These are phyloP conservation scores for Cutaneotrichosporon curvatum DNA, from an alignment of 1,284 basidiomycete species.

Conservation along the genomic window DNA sequence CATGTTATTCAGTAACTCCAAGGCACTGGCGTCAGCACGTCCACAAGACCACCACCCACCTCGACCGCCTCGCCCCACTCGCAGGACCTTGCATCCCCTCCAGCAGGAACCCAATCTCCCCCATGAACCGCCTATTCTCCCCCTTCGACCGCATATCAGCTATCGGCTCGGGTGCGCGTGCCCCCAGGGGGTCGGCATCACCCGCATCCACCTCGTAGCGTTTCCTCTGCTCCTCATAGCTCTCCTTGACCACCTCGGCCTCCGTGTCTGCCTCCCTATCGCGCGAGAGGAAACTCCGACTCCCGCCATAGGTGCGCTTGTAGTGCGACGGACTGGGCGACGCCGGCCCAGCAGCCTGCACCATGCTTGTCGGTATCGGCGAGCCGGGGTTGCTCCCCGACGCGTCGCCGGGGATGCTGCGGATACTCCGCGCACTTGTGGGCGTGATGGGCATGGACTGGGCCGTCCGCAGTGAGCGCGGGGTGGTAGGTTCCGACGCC, in stretches of 20 bases:
- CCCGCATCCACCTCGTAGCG: slow-evolving; percentile 38
- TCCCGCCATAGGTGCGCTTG: slow-evolving; percentile 31
- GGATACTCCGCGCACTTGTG: slow-evolving; percentile 1
- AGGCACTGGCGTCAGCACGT: slow-evolving; percentile 20
- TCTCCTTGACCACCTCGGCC: slow-evolving; percentile 16
- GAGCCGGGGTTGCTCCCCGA: slow-evolving; percentile 9
- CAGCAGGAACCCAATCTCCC: slow-evolving; percentile 37
- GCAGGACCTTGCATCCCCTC: slow-evolving; percentile 28
- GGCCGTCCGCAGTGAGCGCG: background rate
- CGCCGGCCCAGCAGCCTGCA: background rate
- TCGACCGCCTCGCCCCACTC: slow-evolving; percentile 16
- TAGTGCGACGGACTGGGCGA: slow-evolving; percentile 18
- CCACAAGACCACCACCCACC: slow-evolving; percentile 17
- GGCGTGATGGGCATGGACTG: slow-evolving; percentile 16
- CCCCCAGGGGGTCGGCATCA: slow-evolving; percentile 18
- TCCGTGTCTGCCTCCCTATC: slow-evolving; percentile 9
- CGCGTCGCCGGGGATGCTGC: slow-evolving; percentile 1
- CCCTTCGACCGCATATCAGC: slow-evolving; percentile 43
- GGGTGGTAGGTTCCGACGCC: slow-evolving; percentile 6
- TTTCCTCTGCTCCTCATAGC: slow-evolving; percentile 40
- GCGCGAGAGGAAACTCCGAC: slow-evolving; percentile 18
- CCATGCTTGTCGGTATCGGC: slow-evolving; percentile 8
- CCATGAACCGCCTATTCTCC: slow-evolving; percentile 41
- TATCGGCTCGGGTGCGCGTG: slow-evolving; percentile 32
- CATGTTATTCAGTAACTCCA: slow-evolving; percentile 39